Base-by-base conservation (phyloP, 2,329 filamentous ascomycete species). In the Stagonosporopsis tanaceti region DNA sequence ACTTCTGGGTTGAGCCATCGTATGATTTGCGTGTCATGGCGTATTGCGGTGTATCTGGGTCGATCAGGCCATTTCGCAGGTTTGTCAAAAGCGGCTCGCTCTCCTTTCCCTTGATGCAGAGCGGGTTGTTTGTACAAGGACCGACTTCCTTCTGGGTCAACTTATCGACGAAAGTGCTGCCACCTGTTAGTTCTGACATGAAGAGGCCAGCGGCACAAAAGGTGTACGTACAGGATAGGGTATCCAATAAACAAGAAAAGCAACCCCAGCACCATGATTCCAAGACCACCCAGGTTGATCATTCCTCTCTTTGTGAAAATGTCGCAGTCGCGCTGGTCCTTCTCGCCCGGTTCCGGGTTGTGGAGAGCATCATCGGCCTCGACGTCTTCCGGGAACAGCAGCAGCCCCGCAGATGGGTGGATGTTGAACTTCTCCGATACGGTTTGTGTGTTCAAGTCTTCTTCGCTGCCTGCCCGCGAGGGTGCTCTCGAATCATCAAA, bases 351-450 rank as follows among this genome's bases (percentile, higher is more conserved):
- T 66, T 89, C 87, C 0, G 89, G 89, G 65, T 90, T 90, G 70
- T 91, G 89, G 60, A 91, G 69, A 62, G 85, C 88, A 68, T 91
- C 89, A 69, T 91, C 89, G 67, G 89, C 89, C 72, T 91, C 89
- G 22, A 90, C 85, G 68, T 91, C 88, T 71, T 90, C 87, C 0
- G 88, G 89, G 65, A 88, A 91, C 20, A 91, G 76, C 38, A 91
- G 72, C 50, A 91, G 76, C 6, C 87, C 87, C 14, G 87, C 85
- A 2, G 86, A 88, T 0, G 89, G 88, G 71, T 85, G 80, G 50
- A 91, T 90, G 69, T 89, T 90, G 74, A 88, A 91, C 74, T 91
- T 91, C 68, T 90, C 87, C 15, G 87, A 86, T 3, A 91, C 88
- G 1, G 88, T 90, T 76, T 91, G 88, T 0, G 88, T 91, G 67